These are phyloP conservation scores for Penicillium cinerascens DNA, from an alignment of 495 filamentous ascomycete species.

Conservation along the genomic window DNA sequence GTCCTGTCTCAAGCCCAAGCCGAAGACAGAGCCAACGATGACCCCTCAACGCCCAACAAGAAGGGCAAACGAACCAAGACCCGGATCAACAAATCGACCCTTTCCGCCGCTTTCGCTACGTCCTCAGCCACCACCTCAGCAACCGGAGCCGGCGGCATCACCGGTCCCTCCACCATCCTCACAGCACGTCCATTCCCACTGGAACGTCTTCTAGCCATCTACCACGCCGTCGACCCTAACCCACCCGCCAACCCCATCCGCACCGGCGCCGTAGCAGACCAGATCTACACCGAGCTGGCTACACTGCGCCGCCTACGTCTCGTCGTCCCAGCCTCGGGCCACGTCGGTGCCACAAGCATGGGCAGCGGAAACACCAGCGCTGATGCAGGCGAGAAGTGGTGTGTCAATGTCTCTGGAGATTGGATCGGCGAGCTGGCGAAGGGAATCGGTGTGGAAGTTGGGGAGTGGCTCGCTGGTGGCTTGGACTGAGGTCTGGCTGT, in stretches of 20 bases:
- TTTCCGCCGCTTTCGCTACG: slow-evolving; percentile 39
- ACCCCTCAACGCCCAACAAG: slow-evolving; percentile 27
- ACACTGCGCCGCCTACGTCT: slow-evolving; percentile 77
- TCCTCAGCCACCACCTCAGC: slow-evolving; percentile 40
- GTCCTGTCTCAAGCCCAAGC: slow-evolving; percentile 43
- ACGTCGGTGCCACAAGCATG: slow-evolving; percentile 26
- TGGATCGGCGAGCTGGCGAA: slow-evolving; percentile 49
- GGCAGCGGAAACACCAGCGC: slow-evolving; percentile 39
- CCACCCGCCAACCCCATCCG: slow-evolving; percentile 51
- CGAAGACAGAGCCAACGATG: slow-evolving; percentile 32
- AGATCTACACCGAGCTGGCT: slow-evolving; percentile 68
- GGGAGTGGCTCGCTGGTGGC: slow-evolving; percentile 47
- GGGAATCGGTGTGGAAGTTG: slow-evolving; percentile 46
- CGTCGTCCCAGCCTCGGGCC: slow-evolving; percentile 57
- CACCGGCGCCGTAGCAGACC: slow-evolving; percentile 48
- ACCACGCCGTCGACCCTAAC: slow-evolving; percentile 72
- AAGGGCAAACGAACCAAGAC: slow-evolving; percentile 42
- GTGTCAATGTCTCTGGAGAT: slow-evolving; percentile 46
- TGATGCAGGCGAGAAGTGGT: slow-evolving; percentile 46
- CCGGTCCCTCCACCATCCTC: slow-evolving; percentile 66
- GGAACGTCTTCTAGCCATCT: slow-evolving; percentile 85
- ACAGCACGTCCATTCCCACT: slow-evolving; percentile 77
- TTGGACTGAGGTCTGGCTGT: slow-evolving; percentile 28
- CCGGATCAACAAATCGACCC: slow-evolving; percentile 48
- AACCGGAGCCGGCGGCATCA: slow-evolving; percentile 40